Base-by-base conservation (phyloP, 768 basidiomycete species). In the Pulveroboletus ravenelii region DNA sequence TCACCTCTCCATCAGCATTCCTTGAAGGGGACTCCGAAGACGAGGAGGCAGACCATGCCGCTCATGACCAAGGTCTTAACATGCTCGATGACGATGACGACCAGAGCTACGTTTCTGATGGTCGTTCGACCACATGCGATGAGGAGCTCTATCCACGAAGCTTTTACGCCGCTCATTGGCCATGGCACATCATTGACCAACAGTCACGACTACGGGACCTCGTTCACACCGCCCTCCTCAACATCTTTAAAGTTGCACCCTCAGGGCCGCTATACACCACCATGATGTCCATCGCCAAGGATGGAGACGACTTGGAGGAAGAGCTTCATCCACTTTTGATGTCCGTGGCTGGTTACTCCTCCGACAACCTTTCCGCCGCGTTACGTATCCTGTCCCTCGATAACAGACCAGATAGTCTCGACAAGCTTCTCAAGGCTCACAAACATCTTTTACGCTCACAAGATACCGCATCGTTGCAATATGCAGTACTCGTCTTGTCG, bases 361-460 rank as follows among this genome's bases (percentile, higher is more conserved):
- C 79, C 0, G 80, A 83, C 17, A 76, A 77, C 13, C 70, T 82
- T 30, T 73, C 72, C 2, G 76, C 77, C 0, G 80, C 84, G 0
- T 71, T 87, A 10, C 75, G 77, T 3, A 80, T 85, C 51, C 63
- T 78, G 58, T 62, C 74, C 4, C 36, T 61, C 4, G 71, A 74
- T 37, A 58, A 63, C 56, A 58, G 77, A 31, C 52, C 65, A 6
- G 59, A 64, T 0, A 58, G 57, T 27, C 64, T 85, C 53, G 42
- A 70, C 37, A 32, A 50, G 0, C 72, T 84, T 10, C 75, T 86
- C 44, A 61, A 71, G 17, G 49, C 67, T 0, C 68, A 85, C 57
- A 63, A 69, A 1, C 72, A 82, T 45, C 78, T 86, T 39, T 70
- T 87, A n/a, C 82, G 83, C 4, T 76, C 84, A 1, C 77, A 79